Conservation (phyloP, 2,329 filamentous ascomycete genomes). For the Leptographium wingfieldii region DNA sequence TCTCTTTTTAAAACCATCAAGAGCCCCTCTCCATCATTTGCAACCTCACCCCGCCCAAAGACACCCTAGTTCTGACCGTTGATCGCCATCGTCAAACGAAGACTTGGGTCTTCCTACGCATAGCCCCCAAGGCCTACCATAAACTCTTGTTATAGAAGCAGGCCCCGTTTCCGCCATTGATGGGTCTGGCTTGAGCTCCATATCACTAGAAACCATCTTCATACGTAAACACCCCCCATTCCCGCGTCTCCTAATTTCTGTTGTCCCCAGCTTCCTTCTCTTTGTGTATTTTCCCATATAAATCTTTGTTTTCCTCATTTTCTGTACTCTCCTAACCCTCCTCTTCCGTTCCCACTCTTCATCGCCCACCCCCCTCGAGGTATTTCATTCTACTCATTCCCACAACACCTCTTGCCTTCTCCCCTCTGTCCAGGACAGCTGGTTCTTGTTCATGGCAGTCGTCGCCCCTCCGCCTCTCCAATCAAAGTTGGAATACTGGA, state of each 20-base stretch:
- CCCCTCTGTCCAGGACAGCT: not conserved
- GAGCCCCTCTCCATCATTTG: not conserved
- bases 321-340: not conserved
- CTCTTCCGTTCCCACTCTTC: not conserved
- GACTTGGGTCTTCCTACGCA: not conserved
- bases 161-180: not conserved
- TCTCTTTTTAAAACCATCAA: not conserved
- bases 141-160: not conserved
- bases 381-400: not conserved
- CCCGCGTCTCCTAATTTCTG: not conserved
- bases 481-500: slow-evolving; percentile 20
- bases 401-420: not conserved
- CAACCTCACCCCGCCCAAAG: not conserved
- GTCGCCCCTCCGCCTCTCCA: slow-evolving; percentile 19
- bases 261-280: not conserved
- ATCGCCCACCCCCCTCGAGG: not conserved
- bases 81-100: not conserved
- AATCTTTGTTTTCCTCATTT: not conserved
- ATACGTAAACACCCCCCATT: not conserved
- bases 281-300: not conserved
- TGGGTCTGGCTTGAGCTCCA: not conserved
- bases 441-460: slow-evolving; percentile 22
- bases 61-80: not conserved
- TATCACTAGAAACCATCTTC: not conserved
- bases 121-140: not conserved